A percentile compares a stretch with the other conserved stretches of the same genome.
Evolutionary conservation across 2,329 filamentous ascomycete species (phyloP).

Genomic region (Hypomyces perniciosus): DNA sequence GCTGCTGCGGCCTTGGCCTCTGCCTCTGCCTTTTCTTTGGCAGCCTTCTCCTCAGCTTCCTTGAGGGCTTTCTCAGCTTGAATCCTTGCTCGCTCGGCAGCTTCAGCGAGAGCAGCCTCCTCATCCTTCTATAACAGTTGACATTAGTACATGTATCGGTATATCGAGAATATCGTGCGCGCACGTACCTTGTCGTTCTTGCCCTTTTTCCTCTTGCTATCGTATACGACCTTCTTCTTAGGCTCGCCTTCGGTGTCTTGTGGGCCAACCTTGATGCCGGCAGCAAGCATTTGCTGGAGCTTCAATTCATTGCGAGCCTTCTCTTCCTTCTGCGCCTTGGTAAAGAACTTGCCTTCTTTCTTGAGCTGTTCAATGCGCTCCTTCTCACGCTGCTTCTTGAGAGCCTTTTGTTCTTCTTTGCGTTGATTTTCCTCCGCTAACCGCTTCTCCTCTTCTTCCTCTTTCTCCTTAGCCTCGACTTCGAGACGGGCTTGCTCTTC

Average conservation of each 20-base stretch:
- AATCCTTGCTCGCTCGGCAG: slow-evolving; percentile 61
- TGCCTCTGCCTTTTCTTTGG: slow-evolving; percentile 49
- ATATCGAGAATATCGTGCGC: not conserved
- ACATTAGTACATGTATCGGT: not conserved
- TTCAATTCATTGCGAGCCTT: slow-evolving; percentile 74
- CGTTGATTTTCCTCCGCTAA: slow-evolving; percentile 63
- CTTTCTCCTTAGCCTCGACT: slow-evolving; percentile 58
- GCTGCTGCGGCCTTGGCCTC: slow-evolving; percentile 49
- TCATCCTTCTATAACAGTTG: slow-evolving; percentile 55
- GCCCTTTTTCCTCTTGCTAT: slow-evolving; percentile 74
- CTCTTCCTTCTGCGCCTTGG: slow-evolving; percentile 78
- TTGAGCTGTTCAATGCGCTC: slow-evolving; percentile 81
- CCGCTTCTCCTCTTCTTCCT: slow-evolving; percentile 59
- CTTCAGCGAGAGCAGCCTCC: slow-evolving; percentile 71
- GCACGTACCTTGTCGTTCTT: slow-evolving; percentile 49
- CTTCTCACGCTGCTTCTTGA: slow-evolving; percentile 82
- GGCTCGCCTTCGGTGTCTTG: slow-evolving; percentile 48
- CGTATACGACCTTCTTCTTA: slow-evolving; percentile 72
- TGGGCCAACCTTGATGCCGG: slow-evolving; percentile 66
- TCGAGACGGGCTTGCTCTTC: slow-evolving; percentile 58
- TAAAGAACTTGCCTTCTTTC: slow-evolving; percentile 80
- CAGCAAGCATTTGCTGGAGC: slow-evolving; percentile 77
- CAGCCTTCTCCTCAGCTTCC: slow-evolving; percentile 56
- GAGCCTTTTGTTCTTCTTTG: slow-evolving; percentile 65
- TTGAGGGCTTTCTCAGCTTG: slow-evolving; percentile 64